These are phyloP conservation scores for Lichtheimia ornata DNA, from an alignment of 371 early-diverging fungal species.

Conservation along the genomic window DNA sequence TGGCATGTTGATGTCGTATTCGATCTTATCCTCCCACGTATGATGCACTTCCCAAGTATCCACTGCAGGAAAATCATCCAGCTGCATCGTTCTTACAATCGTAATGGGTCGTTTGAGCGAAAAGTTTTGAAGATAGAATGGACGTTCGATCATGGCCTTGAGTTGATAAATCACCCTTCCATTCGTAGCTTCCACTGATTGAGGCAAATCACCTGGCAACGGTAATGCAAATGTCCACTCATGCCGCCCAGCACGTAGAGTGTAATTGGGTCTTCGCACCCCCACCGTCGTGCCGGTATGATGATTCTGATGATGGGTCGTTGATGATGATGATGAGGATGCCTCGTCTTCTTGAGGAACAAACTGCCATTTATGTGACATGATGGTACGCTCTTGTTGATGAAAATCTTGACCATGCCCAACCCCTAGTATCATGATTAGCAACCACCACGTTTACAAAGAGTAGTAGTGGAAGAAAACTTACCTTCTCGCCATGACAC, in stretches of 20 bases:
- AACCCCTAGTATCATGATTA: slow-evolving; percentile 17
- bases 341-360: slow-evolving; percentile 15
- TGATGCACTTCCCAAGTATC: slow-evolving; percentile 43
- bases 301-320: no score
- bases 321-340: slow-evolving; percentile 8
- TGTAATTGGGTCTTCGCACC: slow-evolving; percentile 12
- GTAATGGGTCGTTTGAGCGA: slow-evolving; percentile 29
- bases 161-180: slow-evolving; percentile 39
- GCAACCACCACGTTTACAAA: background rate
- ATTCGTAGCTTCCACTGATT: slow-evolving; percentile 43
- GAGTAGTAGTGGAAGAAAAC: background rate
- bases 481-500: slow-evolving; percentile 52
- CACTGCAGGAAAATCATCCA: slow-evolving; percentile 33
- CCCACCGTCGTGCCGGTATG: no score
- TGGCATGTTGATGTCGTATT: slow-evolving; percentile 43
- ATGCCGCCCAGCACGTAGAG: slow-evolving; percentile 36
- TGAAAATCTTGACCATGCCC: slow-evolving; percentile 46
- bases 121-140: slow-evolving; percentile 38
- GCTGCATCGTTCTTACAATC: slow-evolving; percentile 36
- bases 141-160: slow-evolving; percentile 43
- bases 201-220: slow-evolving; percentile 46
- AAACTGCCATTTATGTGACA: slow-evolving; percentile 39
- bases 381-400: slow-evolving; percentile 38
- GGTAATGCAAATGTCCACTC: slow-evolving; percentile 37
- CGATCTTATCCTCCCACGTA: slow-evolving; percentile 47